Conservation (phyloP, 73 alveolate genomes). For the Paramecium primaurelia region DNA sequence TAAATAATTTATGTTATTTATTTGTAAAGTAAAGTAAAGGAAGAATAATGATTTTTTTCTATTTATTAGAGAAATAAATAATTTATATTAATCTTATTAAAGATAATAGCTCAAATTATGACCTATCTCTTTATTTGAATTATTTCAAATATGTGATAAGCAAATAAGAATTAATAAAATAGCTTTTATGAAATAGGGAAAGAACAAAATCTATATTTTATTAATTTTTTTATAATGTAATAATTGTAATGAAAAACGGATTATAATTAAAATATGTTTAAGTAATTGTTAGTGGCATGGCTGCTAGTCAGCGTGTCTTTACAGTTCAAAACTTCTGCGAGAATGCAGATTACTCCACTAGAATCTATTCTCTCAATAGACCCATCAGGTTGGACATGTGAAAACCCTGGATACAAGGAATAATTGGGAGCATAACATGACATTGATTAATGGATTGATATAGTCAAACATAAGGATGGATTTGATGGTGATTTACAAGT, state of each 20-base stretch:
- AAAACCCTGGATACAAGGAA: not conserved
- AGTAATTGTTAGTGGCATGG: constrained; percentile 22
- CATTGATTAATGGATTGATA: constrained; percentile 33
- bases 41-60: no score
- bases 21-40: no score
- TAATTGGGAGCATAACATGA: constrained; percentile 24
- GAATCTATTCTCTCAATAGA: not conserved
- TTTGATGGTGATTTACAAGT: constrained; percentile 49
- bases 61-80: no score
- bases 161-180: not conserved
- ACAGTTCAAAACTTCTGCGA: not conserved
- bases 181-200: not conserved
- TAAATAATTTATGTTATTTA: no score
- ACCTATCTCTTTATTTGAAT: no score
- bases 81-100: no score
- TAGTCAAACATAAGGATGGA: constrained; percentile 38
- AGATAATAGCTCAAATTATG: no score
- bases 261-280: not conserved
- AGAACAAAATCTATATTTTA: not conserved
- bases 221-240: not conserved
- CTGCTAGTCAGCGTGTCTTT: constrained; percentile 28
- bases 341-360: not conserved
- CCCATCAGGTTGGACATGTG: constrained; percentile 38
- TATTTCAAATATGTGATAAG: no score
- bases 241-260: not conserved